Evolutionary conservation across 2,329 filamentous ascomycete species (phyloP).

Genomic region (Ophiostoma tasmaniense): DNA sequence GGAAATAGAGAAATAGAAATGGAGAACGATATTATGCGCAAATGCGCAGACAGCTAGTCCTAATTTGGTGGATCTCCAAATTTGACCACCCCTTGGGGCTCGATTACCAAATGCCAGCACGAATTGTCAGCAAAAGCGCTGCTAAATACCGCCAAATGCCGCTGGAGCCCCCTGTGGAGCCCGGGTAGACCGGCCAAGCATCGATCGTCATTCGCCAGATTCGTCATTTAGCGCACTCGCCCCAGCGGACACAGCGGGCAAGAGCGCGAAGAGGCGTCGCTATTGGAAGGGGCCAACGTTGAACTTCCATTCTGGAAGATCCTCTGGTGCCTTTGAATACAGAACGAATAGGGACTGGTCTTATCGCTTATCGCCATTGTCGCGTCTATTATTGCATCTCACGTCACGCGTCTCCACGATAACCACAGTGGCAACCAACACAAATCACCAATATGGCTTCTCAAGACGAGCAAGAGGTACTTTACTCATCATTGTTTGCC

Average conservation of each 20-base stretch:
- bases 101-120: neutral
- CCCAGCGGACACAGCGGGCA: neutral
- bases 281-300: neutral
- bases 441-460: conserved; percentile 22
- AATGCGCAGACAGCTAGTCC: neutral
- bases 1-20: neutral
- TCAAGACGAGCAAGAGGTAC: conserved; percentile 26
- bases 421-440: neutral
- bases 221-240: neutral
- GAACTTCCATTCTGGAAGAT: neutral
- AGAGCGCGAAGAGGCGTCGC: neutral
- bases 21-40: neutral
- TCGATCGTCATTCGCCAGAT: conserved; percentile 5
- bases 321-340: neutral
- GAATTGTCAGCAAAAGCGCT: neutral
- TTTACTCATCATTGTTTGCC: neutral
- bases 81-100: neutral
- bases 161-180: neutral
- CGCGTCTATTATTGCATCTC: neutral
- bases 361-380: neutral
- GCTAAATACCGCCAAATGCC: neutral
- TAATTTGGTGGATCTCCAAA: neutral
- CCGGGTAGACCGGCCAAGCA: conserved; percentile 5
- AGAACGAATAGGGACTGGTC: neutral
- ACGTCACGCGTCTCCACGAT: neutral